Percentiles rank a stretch among this genome's conserved stretches.
Evolutionary conservation across 768 basidiomycete genomes (phyloP).

Genomic region (Scleroderma citrinum): DNA sequence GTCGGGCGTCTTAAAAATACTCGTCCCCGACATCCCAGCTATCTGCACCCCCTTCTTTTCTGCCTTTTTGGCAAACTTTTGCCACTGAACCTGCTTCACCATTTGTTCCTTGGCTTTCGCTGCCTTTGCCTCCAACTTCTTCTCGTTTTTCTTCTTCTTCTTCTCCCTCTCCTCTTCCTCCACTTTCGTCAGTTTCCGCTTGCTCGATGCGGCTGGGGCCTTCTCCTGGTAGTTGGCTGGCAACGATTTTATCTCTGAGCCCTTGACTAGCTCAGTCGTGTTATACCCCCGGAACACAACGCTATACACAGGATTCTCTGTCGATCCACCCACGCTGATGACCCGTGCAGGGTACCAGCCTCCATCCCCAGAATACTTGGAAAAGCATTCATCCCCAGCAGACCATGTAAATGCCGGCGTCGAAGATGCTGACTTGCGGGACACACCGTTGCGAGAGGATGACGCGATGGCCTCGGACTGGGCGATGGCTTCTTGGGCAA

Average conservation of each 20-base stretch:
- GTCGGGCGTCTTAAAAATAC: conserved; percentile 92
- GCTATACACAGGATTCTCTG: conserved; percentile 79
- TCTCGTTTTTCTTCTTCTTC: conserved; percentile 95
- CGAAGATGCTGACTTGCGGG: conserved; percentile 48
- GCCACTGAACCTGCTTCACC: conserved; percentile 82
- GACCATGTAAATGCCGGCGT: conserved; percentile 56
- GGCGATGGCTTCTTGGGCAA: conserved; percentile 66
- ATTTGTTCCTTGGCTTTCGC: conserved; percentile 86
- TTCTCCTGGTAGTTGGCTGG: conserved; percentile 50
- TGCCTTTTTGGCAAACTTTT: conserved; percentile 92
- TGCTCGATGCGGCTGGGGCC: conserved; percentile 40
- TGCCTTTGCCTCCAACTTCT: conserved; percentile 78
- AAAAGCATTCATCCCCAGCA: conserved; percentile 81
- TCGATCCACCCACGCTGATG: conserved; percentile 74
- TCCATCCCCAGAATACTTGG: conserved; percentile 81
- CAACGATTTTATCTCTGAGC: conserved; percentile 62
- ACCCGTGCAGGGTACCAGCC: conserved; percentile 87
- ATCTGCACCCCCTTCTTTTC: conserved; percentile 92
- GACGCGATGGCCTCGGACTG: conserved; percentile 62
- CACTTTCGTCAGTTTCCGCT: conserved; percentile 72
- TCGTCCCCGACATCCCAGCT: conserved; percentile 81
- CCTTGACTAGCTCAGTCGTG: conserved; percentile 79
- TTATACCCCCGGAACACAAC: conserved; percentile 92
- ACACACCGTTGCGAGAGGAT: conserved; percentile 49
- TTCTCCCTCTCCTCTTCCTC: conserved; percentile 84